A percentile compares a stretch with the other conserved stretches of the same genome.
phyloP scores from a whole-genome alignment of 257 asterid genomes.

The Nicotiana otophora region DNA sequence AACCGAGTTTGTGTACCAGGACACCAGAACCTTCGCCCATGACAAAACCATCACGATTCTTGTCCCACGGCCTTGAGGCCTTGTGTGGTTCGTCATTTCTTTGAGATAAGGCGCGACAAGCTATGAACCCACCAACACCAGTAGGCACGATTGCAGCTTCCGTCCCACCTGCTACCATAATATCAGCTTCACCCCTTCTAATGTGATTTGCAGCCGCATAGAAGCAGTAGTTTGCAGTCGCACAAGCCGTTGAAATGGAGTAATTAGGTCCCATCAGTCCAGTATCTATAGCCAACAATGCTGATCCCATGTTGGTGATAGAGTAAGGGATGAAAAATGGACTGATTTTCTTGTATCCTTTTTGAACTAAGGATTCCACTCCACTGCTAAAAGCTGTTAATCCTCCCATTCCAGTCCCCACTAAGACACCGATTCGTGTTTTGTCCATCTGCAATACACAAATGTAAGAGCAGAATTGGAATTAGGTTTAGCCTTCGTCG shows the following conservation, averaged over 20 bases:
- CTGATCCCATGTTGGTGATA: conserved; percentile 47
- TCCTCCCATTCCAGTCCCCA: conserved; percentile 47
- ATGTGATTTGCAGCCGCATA: conserved; percentile 39
- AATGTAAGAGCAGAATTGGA: background rate
- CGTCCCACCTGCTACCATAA: conserved; percentile 40
- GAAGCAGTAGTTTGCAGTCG: conserved; percentile 48
- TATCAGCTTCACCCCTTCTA: conserved; percentile 39
- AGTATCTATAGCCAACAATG: conserved; percentile 33
- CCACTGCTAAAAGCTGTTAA: conserved; percentile 34
- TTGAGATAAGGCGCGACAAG: conserved; percentile 43
- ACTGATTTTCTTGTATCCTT: conserved; percentile 40
- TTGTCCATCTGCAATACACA: conserved; percentile 31
- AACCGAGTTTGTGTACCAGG: background rate
- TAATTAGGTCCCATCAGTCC: conserved; percentile 49
- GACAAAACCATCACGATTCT: conserved; percentile 11
- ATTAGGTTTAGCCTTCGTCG: too few relatives aligned
- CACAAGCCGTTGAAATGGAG: conserved; percentile 1
- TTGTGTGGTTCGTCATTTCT: conserved; percentile 29
- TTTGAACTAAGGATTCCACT: conserved; percentile 30
- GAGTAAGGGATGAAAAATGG: conserved; percentile 45
- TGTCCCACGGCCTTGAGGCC: conserved; percentile 15
- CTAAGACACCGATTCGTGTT: conserved; percentile 33
- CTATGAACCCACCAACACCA: conserved; percentile 43
- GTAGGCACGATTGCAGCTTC: conserved; percentile 27
- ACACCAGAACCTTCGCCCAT: conserved; percentile 13